Base-by-base conservation (phyloP, 768 basidiomycete genomes). In the Thelephora ganbajun region DNA sequence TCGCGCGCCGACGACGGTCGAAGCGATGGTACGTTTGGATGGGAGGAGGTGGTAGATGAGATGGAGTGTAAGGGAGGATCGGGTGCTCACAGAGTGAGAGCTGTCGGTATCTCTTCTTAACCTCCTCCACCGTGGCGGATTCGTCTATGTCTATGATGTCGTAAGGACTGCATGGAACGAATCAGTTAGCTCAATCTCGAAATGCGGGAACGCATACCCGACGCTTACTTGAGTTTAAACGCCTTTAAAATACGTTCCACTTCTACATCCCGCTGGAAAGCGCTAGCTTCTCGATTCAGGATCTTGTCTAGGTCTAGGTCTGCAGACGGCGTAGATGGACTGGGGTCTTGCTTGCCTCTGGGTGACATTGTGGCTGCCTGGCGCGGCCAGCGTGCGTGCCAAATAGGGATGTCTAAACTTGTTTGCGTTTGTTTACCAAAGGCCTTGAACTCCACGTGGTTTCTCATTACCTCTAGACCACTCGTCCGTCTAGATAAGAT, bases 191-290 rank as follows among this genome's bases (percentile, higher is more conserved):
- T 20, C 35, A 30, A 9, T 30, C 26, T 30, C n/a, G 41, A 5
- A 45, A 33, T 13, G 9, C 44, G 9, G 14, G 26, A 13, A 9
- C 13, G 35, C 39, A 42, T 16, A 30, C 23, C 18, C 26, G 22
- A 66, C 79, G 54, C 50, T 33, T 50, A 94, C 92, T 98, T 99
- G 56, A 98, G 74, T 63, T 91, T 98, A 76, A 99, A 98, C 0
- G 93, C 83, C 56, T 80, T 84, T 44, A 98, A 68, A 53, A 99
- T 90, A 20, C 96, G 79, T 49, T 94, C 89, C 11, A 91, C 86
- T 61, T 91, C 88, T 20, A 88, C 66, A 63, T 91, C 89, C 23
- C 89, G 75, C 56, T 89, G 84, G 60, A 91, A 83, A 3, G 85
- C 87, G 12, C 81, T 81, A 0, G 87, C 85, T 57, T 91, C 87